A percentile compares a stretch with the other conserved stretches of the same genome.
These are phyloP conservation scores for Vaucheria bursata DNA, from an alignment of 352 stramenopile species.

Conservation along the genomic window DNA sequence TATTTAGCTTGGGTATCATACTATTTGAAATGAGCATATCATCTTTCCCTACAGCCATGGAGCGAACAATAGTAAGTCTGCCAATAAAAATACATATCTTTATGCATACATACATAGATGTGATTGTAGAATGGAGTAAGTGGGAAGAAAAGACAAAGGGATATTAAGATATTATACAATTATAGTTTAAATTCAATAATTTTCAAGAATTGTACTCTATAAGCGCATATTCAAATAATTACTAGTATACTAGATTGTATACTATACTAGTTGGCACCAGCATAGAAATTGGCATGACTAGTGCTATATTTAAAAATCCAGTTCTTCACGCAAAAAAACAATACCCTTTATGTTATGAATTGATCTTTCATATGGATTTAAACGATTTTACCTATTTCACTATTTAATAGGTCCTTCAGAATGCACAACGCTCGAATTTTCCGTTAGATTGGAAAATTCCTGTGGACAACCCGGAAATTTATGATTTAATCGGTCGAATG, in stretches of 20 bases:
- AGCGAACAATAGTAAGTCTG: conserved; percentile 66
- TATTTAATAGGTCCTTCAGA: neutral
- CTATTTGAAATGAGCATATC: conserved; percentile 77
- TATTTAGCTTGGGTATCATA: conserved; percentile 80
- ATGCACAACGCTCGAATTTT: neutral
- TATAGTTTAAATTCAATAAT: too few species aligned
- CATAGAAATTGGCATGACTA: too few species aligned
- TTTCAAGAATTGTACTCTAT: too few species aligned
- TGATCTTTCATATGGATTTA: too few species aligned
- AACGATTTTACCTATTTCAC: too few species aligned
- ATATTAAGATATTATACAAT: conserved; percentile 31
- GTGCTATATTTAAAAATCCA: too few species aligned
- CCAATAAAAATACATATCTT: too few species aligned
- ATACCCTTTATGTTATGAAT: too few species aligned
- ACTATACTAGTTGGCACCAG: too few species aligned
- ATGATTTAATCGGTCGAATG: neutral
- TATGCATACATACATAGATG: conserved; percentile 61
- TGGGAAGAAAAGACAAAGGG: conserved; percentile 25
- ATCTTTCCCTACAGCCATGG: conserved; percentile 74
- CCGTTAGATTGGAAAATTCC: neutral
- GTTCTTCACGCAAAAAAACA: too few species aligned
- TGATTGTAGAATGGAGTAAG: conserved; percentile 10
- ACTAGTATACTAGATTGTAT: too few species aligned
- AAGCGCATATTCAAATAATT: too few species aligned
- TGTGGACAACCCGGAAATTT: neutral